A percentile compares a stretch with the other conserved stretches of the same genome.
Conservation (phyloP, 2,329 filamentous ascomycete species). For the Ascochyta fabae region DNA sequence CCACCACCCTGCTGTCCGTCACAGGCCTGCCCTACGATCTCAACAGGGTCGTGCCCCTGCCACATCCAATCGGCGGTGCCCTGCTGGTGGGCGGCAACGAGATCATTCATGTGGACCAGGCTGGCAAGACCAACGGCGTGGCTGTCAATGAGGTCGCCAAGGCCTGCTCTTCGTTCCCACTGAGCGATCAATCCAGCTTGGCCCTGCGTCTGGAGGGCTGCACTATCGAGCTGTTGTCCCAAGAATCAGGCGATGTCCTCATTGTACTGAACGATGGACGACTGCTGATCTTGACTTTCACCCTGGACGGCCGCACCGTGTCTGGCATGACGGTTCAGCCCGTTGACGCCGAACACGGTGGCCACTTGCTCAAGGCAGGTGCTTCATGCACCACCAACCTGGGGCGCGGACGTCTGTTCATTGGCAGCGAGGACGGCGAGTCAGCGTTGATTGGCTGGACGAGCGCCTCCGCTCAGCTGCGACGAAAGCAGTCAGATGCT, state of each 20-base stretch:
- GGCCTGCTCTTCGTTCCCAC: conserved; percentile 79
- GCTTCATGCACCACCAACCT: conserved; percentile 75
- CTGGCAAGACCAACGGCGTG: conserved; percentile 89
- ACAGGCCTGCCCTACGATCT: conserved; percentile 85
- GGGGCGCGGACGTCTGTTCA: conserved; percentile 73
- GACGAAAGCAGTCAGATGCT: conserved; percentile 67
- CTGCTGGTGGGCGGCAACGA: conserved; percentile 88
- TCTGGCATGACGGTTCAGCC: conserved; percentile 79
- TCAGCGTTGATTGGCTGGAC: conserved; percentile 83
- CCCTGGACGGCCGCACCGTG: conserved; percentile 87
- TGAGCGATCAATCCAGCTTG: conserved; percentile 85
- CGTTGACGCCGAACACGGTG: conserved; percentile 68
- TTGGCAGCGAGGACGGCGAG: conserved; percentile 84
- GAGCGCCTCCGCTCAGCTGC: conserved; percentile 62
- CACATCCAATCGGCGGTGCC: conserved; percentile 85
- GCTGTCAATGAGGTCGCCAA: conserved; percentile 91
- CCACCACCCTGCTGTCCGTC: conserved; percentile 89
- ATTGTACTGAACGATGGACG: conserved; percentile 78
- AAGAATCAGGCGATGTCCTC: conserved; percentile 82
- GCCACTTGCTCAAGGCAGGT: conserved; percentile 64
- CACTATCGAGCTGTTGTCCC: conserved; percentile 75
- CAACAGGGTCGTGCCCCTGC: conserved; percentile 80
- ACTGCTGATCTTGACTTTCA: conserved; percentile 78
- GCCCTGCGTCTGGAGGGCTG: conserved; percentile 82
- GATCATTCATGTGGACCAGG: conserved; percentile 93